Percentiles rank a stretch among this genome's conserved stretches.
These are phyloP conservation scores for Pseudoscleropodium purum DNA, from an alignment of 225 moss, liverwort and hornwort genomes.

Conservation along the genomic window DNA sequence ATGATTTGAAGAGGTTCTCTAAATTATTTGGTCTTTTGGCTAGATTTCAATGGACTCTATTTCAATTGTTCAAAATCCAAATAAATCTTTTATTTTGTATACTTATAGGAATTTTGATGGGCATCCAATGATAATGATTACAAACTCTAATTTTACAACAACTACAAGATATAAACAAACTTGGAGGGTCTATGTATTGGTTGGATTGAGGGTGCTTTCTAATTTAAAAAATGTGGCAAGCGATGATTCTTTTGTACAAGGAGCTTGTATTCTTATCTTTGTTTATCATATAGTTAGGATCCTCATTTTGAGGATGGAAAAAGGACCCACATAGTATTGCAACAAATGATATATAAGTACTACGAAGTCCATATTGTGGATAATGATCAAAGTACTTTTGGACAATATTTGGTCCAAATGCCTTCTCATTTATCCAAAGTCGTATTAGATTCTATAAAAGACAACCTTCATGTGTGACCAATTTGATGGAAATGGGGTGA, in stretches of 20 bases:
- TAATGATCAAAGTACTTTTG: not conserved
- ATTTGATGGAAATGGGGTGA: not conserved
- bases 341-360: not conserved
- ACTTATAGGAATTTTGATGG: fast-evolving
- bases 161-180: not conserved
- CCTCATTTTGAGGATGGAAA: not conserved
- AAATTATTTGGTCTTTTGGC: not conserved
- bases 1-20: not conserved
- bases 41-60: not conserved
- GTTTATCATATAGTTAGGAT: fast-evolving
- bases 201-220: not conserved
- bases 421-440: not conserved
- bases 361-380: not conserved
- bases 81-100: not conserved
- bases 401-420: too few species aligned
- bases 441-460: not conserved
- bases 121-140: not conserved
- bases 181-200: not conserved
- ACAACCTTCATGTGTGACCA: not conserved
- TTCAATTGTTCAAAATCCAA: not conserved
- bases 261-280: not conserved
- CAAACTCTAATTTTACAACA: not conserved
- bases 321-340: not conserved
- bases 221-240: not conserved
- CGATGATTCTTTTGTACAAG: not conserved